Percentiles rank a stretch among this genome's conserved stretches.
phyloP scores from a whole-genome alignment of 2,329 filamentous ascomycete species.

The Ophiostoma sp. region DNA sequence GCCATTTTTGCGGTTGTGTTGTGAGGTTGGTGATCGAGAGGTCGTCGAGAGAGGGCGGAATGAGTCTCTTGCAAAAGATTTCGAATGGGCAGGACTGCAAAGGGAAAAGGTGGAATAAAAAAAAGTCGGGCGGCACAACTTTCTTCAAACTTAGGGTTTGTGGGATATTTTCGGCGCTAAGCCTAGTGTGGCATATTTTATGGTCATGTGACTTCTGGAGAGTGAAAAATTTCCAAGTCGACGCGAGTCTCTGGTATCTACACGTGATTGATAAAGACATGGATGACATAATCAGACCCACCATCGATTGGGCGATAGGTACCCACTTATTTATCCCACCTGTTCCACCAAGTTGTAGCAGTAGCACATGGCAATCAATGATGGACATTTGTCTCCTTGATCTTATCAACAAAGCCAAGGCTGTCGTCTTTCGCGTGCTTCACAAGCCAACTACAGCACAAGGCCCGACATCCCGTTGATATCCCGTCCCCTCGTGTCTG shows the following conservation, averaged over 20 bases:
- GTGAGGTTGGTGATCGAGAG: slow-evolving; percentile 23
- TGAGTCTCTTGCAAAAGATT: slow-evolving; percentile 23
- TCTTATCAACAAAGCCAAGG: slow-evolving; percentile 13
- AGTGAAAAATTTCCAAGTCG: slow-evolving; percentile 7
- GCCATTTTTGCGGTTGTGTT: slow-evolving; percentile 62
- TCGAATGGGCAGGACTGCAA: slow-evolving; percentile 14
- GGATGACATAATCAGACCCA: neutral
- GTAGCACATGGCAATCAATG: slow-evolving; percentile 8
- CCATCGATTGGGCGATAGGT: neutral
- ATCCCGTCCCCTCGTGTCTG: too few species aligned
- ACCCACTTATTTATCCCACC: neutral
- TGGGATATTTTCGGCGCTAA: slow-evolving; percentile 30
- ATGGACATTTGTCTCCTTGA: neutral
- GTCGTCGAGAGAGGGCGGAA: slow-evolving; percentile 22
- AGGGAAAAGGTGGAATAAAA: slow-evolving; percentile 20
- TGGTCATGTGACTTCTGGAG: neutral
- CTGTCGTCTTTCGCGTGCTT: neutral
- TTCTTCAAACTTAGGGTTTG: slow-evolving; percentile 26
- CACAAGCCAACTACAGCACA: neutral
- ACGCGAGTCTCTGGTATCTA: neutral
- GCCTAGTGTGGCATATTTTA: neutral
- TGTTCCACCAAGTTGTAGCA: too few species aligned
- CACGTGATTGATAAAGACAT: neutral
- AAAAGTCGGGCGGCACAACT: slow-evolving; percentile 25
- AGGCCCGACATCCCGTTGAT: neutral